phyloP scores from a whole-genome alignment of 1,284 basidiomycete genomes.

The Apiotrichum gracile region DNA sequence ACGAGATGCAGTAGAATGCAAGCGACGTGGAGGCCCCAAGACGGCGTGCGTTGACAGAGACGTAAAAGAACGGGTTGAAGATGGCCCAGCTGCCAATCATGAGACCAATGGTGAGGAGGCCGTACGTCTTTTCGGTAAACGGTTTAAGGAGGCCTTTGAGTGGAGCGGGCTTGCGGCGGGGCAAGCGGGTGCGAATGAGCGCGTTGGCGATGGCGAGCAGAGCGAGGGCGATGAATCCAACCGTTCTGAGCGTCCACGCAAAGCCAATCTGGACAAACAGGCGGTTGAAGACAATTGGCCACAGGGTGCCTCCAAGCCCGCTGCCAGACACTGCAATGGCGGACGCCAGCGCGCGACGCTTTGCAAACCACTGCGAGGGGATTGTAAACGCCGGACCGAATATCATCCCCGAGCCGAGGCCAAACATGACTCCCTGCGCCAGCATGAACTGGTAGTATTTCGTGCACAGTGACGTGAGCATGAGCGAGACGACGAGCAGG shows the following conservation, averaged over 20 bases:
- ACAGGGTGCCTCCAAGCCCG: constrained; percentile 40
- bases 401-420: constrained; percentile 45
- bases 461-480: constrained; percentile 47
- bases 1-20: constrained; percentile 26
- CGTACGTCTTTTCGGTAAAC: constrained; percentile 23
- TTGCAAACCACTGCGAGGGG: constrained; percentile 53
- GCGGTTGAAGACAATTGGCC: constrained; percentile 7
- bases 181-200: constrained; percentile 18
- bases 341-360: constrained; percentile 26
- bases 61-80: constrained; percentile 35
- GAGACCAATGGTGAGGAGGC: constrained; percentile 20
- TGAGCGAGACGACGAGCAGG: constrained; percentile 47
- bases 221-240: constrained; percentile 23
- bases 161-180: constrained; percentile 15
- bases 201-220: constrained; percentile 15
- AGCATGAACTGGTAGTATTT: constrained; percentile 55
- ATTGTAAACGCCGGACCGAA: constrained; percentile 52
- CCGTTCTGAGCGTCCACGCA: constrained; percentile 21
- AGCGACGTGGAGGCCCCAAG: constrained; percentile 30
- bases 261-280: constrained; percentile 17
- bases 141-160: constrained; percentile 14
- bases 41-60: constrained; percentile 27
- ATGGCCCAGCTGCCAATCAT: constrained; percentile 25
- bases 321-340: constrained; percentile 30
- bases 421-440: constrained; percentile 22